Evolutionary conservation across 345 rosid species (phyloP).

Genomic region (Hevea brasiliensis): DNA sequence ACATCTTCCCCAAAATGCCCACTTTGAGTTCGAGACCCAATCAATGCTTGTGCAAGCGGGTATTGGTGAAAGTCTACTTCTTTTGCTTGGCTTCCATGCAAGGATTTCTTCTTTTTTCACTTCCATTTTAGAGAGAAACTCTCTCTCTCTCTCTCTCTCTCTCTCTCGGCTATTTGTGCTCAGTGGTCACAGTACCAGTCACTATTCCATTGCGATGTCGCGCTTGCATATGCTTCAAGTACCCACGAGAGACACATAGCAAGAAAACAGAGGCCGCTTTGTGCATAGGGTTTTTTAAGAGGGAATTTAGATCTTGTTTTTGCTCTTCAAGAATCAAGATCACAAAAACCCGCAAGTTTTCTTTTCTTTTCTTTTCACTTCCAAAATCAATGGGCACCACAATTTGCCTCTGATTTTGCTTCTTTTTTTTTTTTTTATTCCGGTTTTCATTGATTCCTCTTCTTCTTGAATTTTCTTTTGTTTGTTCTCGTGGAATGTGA

Average conservation of each 20-base stretch:
- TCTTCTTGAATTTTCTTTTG: constrained; percentile 15
- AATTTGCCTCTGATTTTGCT: background rate
- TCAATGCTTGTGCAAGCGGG: background rate
- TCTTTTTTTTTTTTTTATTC: constrained; percentile 22
- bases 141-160: background rate
- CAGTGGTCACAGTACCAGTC: background rate
- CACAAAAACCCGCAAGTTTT: constrained; percentile 10
- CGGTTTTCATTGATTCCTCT: constrained; percentile 28
- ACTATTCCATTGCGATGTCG: background rate
- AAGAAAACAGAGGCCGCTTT: constrained; percentile 7
- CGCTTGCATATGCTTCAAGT: constrained; percentile 7
- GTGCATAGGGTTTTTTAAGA: background rate
- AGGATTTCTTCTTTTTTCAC: background rate
- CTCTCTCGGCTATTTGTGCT: background rate
- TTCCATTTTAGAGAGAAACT: background rate
- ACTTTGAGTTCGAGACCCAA: background rate
- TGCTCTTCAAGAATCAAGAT: background rate
- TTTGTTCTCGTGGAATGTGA: constrained; percentile 10
- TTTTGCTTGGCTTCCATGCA: constrained; percentile 14
- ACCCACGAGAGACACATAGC: background rate
- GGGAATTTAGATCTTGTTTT: constrained; percentile 12
- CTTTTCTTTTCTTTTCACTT: constrained; percentile 18
- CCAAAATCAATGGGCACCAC: background rate
- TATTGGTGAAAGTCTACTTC: background rate
- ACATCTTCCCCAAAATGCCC: background rate